Percentiles rank a stretch among this genome's conserved stretches.
These are phyloP conservation scores for Aspergillus eucalypticola DNA, from an alignment of 2,329 filamentous ascomycete genomes.

Conservation along the genomic window DNA sequence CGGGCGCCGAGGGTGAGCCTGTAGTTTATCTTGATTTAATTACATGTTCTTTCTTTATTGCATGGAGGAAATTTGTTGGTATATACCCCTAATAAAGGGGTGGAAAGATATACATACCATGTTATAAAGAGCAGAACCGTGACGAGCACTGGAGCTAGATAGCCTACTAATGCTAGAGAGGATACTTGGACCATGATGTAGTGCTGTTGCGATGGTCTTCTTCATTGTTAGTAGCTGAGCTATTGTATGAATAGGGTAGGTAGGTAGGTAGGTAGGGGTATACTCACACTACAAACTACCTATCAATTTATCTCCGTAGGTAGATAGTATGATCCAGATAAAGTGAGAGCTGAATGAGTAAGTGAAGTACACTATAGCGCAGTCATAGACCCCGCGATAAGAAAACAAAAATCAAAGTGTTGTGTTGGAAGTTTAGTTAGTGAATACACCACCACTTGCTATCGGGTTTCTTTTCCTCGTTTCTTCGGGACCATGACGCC, in stretches of 20 bases:
- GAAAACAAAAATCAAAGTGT: no score
- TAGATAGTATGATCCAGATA: no score
- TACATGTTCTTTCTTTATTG: not conserved
- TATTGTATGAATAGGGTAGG: no score
- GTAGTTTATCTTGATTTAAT: not conserved
- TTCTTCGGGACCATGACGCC: not conserved
- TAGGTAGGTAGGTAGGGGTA: no score
- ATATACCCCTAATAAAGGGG: not conserved
- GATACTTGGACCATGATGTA: constrained; percentile 8
- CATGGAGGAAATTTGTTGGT: not conserved
- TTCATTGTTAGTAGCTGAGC: no score
- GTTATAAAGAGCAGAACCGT: constrained; percentile 19
- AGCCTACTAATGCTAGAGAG: constrained; percentile 18
- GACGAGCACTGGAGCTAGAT: constrained; percentile 20
- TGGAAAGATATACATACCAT: constrained; percentile 18
- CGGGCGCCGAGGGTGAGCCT: constrained; percentile 18
- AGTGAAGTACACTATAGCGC: no score
- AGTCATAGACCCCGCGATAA: no score
- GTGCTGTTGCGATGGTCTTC: not conserved
- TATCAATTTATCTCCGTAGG: no score
- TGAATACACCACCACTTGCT: no score
- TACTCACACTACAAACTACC: no score
- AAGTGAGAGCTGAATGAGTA: no score
- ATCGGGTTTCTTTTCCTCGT: not conserved
- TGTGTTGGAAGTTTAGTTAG: no score